Conservation (phyloP, 805 yeast genomes). For the Suhomyces sp. region DNA sequence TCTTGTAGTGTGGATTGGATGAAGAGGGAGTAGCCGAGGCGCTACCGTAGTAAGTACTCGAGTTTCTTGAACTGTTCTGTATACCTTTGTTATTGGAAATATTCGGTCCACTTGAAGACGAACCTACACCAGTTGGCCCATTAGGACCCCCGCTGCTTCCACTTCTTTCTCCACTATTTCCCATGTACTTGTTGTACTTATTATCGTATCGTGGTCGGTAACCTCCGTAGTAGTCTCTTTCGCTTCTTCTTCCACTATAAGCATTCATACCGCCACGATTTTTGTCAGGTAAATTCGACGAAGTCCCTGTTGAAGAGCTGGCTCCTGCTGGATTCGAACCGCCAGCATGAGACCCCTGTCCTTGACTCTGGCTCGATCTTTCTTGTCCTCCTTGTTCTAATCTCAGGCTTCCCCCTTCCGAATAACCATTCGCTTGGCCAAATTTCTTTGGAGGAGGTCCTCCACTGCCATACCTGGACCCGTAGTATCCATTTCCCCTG, state of each 20-base stretch:
- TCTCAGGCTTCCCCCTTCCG: background rate
- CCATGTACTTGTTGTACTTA: conserved; percentile 14
- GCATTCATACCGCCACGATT: background rate
- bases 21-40: conserved; percentile 3
- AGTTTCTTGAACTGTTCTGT: background rate
- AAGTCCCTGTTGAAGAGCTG: conserved; percentile 3
- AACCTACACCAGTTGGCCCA: conserved; percentile 1
- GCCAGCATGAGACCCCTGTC: too few species aligned
- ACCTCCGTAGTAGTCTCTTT: conserved; percentile 15
- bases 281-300: too few species aligned
- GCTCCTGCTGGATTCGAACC: too few species aligned
- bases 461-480: conserved; percentile 12
- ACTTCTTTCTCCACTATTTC: too few species aligned
- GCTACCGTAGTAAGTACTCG: conserved; percentile 8
- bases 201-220: conserved; percentile 13
- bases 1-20: conserved; percentile 9
- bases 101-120: background rate
- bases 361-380: too few species aligned
- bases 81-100: background rate
- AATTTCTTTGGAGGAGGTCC: conserved; percentile 8
- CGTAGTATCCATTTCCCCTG: conserved; percentile 14
- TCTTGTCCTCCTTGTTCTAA: background rate
- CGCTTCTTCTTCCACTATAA: conserved; percentile 9
- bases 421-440: conserved; percentile 3
- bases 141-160: too few species aligned